Base-by-base conservation (phyloP, 2,329 filamentous ascomycete species). In the Cryphonectria carpinicola region DNA sequence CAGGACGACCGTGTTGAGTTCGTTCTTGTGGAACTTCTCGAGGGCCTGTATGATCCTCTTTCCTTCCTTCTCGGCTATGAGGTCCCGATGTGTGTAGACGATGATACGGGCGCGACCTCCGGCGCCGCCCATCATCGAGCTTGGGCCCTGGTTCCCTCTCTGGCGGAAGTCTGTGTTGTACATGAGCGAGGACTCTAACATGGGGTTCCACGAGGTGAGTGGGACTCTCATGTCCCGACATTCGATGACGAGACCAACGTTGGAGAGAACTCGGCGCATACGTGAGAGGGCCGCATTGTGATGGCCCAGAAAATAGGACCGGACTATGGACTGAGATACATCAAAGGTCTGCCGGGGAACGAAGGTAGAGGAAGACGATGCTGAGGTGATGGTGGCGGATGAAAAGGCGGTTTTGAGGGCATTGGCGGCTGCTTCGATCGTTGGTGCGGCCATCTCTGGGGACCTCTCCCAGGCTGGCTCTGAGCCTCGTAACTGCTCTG, bases 301-400 rank as follows among this genome's bases (percentile, higher is more conserved):
- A 82, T 99, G 96, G 73, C 96, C 96, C 63, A 98, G 87, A 83
- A 93, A 99, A 83, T 98, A 99, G 71, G 95, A 96, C 74, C 93
- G 90, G 54, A 93, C 91, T 72, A 98, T 91, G 67, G 90, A 92
- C 60, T 84, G 77, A 68, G 95, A 91, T 60, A 90, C 84, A 54
- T 91, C 89, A 80, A 97, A 98, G 67, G 84, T 82, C 74, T 84
- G 80, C 76, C 95, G 93, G 37, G 96, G 93, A 58, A 91, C 80
- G 82, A 98, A 97, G 76, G 80, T 32, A 32, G 32, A 58, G n/a
- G 75, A n/a, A 10, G 46, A 49, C n/a, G 46, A 6, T 64, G 71
- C 62, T 11, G 70, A 52, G 70, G 72, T 64, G 69, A 71, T 41
- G 46, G 71, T 62, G 56, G 71, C 71, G 49, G 71, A 60, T 54